phyloP scores from a whole-genome alignment of 2,329 filamentous ascomycete genomes.

The Penicillium sp. region DNA sequence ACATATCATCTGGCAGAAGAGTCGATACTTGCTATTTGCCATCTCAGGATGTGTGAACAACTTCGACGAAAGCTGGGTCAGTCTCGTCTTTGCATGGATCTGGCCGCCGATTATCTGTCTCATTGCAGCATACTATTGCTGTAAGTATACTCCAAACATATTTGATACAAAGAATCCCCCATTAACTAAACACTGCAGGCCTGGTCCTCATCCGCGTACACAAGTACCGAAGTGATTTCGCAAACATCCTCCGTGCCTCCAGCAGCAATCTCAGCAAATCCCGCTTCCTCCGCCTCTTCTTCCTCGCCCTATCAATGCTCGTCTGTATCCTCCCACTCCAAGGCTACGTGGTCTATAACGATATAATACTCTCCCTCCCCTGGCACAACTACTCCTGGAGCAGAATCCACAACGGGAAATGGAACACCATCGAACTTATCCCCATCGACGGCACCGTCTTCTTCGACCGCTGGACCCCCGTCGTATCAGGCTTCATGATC shows the following conservation, averaged over 20 bases:
- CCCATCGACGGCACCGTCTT: slow-evolving; percentile 47
- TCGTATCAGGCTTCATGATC: slow-evolving; percentile 54
- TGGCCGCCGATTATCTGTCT: slow-evolving; percentile 58
- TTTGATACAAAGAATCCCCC: not conserved
- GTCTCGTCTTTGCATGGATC: slow-evolving; percentile 54
- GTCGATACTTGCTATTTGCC: slow-evolving; percentile 58
- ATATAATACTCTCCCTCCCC: slow-evolving; percentile 37
- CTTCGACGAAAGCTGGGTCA: slow-evolving; percentile 59
- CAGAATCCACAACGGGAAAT: slow-evolving; percentile 51
- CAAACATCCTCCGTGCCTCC: slow-evolving; percentile 53
- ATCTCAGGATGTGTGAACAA: slow-evolving; percentile 60
- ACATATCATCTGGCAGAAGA: slow-evolving; percentile 61
- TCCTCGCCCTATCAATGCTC: slow-evolving; percentile 55
- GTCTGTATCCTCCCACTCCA: slow-evolving; percentile 55
- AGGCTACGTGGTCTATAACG: slow-evolving; percentile 51
- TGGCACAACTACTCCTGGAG: slow-evolving; percentile 55
- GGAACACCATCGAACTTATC: slow-evolving; percentile 51
- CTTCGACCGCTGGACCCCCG: slow-evolving; percentile 60
- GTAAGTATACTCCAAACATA: slow-evolving; percentile 43
- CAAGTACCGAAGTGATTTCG: slow-evolving; percentile 60
- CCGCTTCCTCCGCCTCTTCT: slow-evolving; percentile 58
- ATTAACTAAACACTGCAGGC: slow-evolving; percentile 41
- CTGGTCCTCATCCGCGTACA: slow-evolving; percentile 61
- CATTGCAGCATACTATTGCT: slow-evolving; percentile 56
- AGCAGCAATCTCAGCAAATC: slow-evolving; percentile 56